Base-by-base conservation (phyloP, 1,284 basidiomycete species). In the Megacollybia platyphylla region DNA sequence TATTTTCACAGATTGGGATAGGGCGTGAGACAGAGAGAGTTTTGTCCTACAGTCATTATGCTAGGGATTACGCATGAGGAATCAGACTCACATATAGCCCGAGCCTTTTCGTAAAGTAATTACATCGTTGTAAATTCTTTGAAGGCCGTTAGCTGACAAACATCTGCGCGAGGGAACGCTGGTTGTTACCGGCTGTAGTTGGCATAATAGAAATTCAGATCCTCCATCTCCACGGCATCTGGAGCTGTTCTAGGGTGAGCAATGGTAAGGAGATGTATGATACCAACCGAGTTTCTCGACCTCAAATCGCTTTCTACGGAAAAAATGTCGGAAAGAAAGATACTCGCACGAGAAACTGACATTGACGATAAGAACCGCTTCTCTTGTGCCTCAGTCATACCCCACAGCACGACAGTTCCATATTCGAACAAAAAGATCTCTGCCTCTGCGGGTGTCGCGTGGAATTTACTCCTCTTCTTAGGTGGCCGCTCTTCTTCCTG, bases 1-100 rank as follows among this genome's bases (percentile, higher is more conserved):
- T 59, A 97, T 96, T 67, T 97, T 97, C 53, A 94, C 92, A 10
- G 89, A 93, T 70, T 97, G 93, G 5, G 92, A 83, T 30, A 97
- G 73, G 0, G 92, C 92, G 59, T 97, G 92, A 10, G 92, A 96
- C 28, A 97, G 65, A 1, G 91, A 91, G 7, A 97, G 69, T 61
- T 97, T 97, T 7, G 92, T 97, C 90, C 89, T 93, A 32, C 36
- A 17, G 28, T 7, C 24, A 30, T 10, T 11, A 20, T 3, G 20
- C 31, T 37, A n/a, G 26, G 29, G 2, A 18, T 17, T 13, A 6
- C 13, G 18, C 10, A 24, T n/a, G 46, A 51, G 41, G 46, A 45
- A 44, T 35, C 13, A 31, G 53, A 69, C 36, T 17, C 42, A 91
- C 92, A 97, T 96, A 60, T 94, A 96, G 48, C 89, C 86, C 7